A percentile compares a stretch with the other conserved stretches of the same genome.
Conservation (phyloP, 495 filamentous ascomycete species). For the Penicillium samsonianum region DNA sequence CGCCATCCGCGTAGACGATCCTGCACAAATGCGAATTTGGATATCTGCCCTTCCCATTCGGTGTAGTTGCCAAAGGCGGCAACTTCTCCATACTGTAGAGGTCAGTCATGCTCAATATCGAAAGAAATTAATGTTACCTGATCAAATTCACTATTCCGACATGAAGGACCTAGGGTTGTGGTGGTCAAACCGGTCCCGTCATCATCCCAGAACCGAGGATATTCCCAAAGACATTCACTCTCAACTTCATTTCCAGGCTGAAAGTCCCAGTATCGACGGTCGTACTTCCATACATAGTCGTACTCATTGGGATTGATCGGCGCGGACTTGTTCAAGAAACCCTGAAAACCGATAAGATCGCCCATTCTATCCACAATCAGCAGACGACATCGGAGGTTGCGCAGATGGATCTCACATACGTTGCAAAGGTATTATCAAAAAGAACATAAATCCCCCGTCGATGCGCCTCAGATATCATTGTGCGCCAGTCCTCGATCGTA, state of each 20-base stretch:
- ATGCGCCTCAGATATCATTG: slow-evolving; percentile 34
- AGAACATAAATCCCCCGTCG: slow-evolving; percentile 39
- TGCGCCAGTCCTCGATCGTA: slow-evolving; percentile 37
- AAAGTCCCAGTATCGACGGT: slow-evolving; percentile 45
- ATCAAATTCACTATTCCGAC: slow-evolving; percentile 18
- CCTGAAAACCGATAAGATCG: slow-evolving; percentile 49
- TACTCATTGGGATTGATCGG: slow-evolving; percentile 44
- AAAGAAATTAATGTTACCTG: slow-evolving; percentile 25
- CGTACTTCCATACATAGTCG: slow-evolving; percentile 42
- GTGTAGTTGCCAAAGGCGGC: slow-evolving; percentile 44
- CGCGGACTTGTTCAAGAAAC: slow-evolving; percentile 40
- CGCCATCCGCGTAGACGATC: slow-evolving; percentile 45
- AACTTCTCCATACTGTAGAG: slow-evolving; percentile 34
- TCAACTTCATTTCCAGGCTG: slow-evolving; percentile 26
- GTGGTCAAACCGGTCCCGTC: slow-evolving; percentile 10
- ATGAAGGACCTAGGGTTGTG: slow-evolving; percentile 19
- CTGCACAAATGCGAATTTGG: slow-evolving; percentile 44
- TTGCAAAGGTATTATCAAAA: slow-evolving; percentile 40
- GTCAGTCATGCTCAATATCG: slow-evolving; percentile 10
- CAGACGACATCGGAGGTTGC: slow-evolving; percentile 5
- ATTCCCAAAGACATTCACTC: slow-evolving; percentile 15
- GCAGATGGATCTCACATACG: slow-evolving; percentile 20
- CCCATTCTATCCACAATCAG: slow-evolving; percentile 32
- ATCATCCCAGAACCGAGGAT: slow-evolving; percentile 11
- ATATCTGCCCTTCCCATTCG: slow-evolving; percentile 38